Evolutionary conservation across 768 basidiomycete species (phyloP).

Genomic region (Russula lepida): DNA sequence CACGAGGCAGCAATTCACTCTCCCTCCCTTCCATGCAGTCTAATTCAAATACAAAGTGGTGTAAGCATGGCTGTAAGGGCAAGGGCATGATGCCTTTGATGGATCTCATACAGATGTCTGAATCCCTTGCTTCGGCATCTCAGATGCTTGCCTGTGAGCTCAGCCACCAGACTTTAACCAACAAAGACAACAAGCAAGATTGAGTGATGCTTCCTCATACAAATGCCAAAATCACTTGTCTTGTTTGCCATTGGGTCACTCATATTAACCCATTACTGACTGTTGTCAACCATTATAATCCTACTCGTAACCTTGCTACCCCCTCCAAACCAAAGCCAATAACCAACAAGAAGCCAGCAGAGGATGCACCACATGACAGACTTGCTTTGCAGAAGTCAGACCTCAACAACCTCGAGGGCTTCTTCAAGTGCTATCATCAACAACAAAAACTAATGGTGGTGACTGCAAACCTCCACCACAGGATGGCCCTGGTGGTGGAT

Average conservation of each 20-base stretch:
- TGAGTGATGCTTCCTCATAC: constrained; percentile 19
- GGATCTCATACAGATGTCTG: too few relatives aligned
- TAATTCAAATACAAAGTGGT: too few relatives aligned
- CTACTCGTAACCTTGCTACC: constrained; percentile 13
- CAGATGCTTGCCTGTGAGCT: too few relatives aligned
- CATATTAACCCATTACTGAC: not conserved
- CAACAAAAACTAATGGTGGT: constrained; percentile 26
- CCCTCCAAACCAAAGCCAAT: constrained; percentile 10
- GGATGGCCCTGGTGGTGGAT: constrained; percentile 39
- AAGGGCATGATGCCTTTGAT: too few relatives aligned
- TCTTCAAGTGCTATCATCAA: constrained; percentile 23
- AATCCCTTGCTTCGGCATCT: too few relatives aligned
- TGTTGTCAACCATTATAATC: not conserved
- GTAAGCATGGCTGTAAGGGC: too few relatives aligned
- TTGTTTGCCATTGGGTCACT: constrained; percentile 12
- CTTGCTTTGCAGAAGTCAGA: constrained; percentile 16
- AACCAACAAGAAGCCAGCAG: constrained; percentile 3
- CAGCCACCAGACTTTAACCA: not conserved
- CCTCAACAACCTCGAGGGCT: constrained; percentile 23
- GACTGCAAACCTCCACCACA: constrained; percentile 42
- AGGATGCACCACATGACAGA: constrained; percentile 14
- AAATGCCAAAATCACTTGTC: constrained; percentile 10
- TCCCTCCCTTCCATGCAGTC: too few relatives aligned
- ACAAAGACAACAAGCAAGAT: constrained; percentile 8
- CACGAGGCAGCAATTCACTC: too few relatives aligned